Conservation (phyloP, 345 rosid species). For the Cochlearia excelsa region DNA sequence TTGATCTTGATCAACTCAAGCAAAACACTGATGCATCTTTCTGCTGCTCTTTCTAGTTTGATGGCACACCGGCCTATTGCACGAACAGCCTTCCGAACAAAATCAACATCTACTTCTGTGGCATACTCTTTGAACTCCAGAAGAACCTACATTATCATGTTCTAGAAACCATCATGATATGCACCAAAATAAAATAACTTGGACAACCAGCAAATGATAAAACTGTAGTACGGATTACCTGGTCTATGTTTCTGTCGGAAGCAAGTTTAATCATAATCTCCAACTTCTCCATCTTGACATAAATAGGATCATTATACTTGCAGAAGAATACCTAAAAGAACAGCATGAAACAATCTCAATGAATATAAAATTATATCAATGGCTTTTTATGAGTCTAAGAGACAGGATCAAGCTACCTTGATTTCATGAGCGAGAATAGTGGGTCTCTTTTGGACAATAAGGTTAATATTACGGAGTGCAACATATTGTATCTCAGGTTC, state of each 20-base stretch:
- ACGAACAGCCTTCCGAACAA: conserved; percentile 96
- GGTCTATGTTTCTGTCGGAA: conserved; percentile 97
- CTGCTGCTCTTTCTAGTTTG: conserved; percentile 97
- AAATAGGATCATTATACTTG: conserved; percentile 97
- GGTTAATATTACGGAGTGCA: conserved; percentile 89
- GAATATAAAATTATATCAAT: conserved; percentile 16
- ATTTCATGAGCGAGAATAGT: conserved; percentile 98
- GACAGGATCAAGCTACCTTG: conserved; percentile 52
- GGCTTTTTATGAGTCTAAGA: conserved; percentile 7
- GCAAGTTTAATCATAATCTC: conserved; percentile 99
- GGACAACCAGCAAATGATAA: conserved; percentile 39
- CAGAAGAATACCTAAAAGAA: conserved; percentile 85
- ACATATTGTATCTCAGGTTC: conserved; percentile 99
- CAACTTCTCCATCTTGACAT: conserved; percentile 98
- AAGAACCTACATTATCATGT: conserved; percentile 58
- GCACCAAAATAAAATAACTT: conserved; percentile 18
- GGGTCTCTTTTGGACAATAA: conserved; percentile 88
- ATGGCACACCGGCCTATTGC: conserved; percentile 99
- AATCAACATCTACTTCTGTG: conserved; percentile 97
- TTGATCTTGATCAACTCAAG: conserved; percentile 97
- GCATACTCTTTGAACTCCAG: conserved; percentile 99
- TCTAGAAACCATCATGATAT: conserved; percentile 23
- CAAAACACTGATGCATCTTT: conserved; percentile 97
- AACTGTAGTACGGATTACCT: conserved; percentile 50
- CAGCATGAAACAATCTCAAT: conserved; percentile 2